Percentiles rank a stretch among this genome's conserved stretches.
Conservation (phyloP, 2,329 filamentous ascomycete genomes). For the Ceratocystis lukuohia region DNA sequence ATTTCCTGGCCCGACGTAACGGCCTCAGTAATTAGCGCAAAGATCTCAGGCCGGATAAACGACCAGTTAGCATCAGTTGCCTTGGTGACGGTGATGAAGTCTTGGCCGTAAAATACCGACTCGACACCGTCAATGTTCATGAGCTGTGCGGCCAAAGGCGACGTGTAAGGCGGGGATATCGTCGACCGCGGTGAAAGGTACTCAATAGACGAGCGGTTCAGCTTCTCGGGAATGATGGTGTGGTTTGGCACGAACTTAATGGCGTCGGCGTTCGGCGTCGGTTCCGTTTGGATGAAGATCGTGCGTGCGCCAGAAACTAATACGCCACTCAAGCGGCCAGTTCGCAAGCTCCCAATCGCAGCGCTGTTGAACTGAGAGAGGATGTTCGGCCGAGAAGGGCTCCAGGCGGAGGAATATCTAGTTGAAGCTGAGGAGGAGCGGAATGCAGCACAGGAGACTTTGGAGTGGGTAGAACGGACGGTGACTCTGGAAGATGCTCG, state of each 20-base stretch:
- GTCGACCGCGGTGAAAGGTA: slow-evolving; percentile 83
- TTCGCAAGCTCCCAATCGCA: slow-evolving; percentile 9
- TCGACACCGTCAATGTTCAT: slow-evolving; percentile 93
- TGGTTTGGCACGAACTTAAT: slow-evolving; percentile 94
- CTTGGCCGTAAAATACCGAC: slow-evolving; percentile 81
- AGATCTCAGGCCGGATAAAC: slow-evolving; percentile 89
- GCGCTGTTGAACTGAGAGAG: slow-evolving; percentile 16
- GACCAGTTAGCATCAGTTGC: slow-evolving; percentile 79
- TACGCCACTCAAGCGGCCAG: slow-evolving; percentile 20
- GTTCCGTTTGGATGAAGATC: slow-evolving; percentile 96
- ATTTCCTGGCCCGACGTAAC: slow-evolving; percentile 73
- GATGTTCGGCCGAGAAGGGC: slow-evolving; percentile 19
- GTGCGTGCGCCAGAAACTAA: slow-evolving; percentile 41
- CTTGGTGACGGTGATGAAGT: slow-evolving; percentile 97
- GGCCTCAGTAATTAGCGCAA: slow-evolving; percentile 85
- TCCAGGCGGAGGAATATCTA: slow-evolving; percentile 8
- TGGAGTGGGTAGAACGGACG: slow-evolving; percentile 10
- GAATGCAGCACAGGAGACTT: neutral
- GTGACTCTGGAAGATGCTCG: slow-evolving; percentile 16
- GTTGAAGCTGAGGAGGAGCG: neutral
- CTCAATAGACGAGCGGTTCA: slow-evolving; percentile 71
- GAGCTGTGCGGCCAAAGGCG: slow-evolving; percentile 76
- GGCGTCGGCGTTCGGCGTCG: slow-evolving; percentile 86
- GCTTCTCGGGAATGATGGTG: slow-evolving; percentile 60
- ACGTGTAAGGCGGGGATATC: slow-evolving; percentile 76